phyloP scores from a whole-genome alignment of 2,329 filamentous ascomycete species.

The Colletotrichum shisoi region DNA sequence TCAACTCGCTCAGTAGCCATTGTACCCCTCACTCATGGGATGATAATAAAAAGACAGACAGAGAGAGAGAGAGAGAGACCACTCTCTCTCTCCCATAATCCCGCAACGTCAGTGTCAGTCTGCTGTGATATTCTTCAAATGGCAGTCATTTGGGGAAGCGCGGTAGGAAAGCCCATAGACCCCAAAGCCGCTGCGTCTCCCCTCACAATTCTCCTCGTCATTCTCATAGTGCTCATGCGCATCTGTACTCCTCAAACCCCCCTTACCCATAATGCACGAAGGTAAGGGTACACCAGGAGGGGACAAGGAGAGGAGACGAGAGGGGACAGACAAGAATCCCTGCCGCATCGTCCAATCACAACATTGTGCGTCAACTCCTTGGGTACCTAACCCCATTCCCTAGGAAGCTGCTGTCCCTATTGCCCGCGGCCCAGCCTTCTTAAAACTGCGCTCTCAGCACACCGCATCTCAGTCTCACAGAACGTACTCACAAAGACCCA shows the following conservation, averaged over 20 bases:
- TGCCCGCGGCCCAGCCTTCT: neutral
- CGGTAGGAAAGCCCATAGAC: neutral
- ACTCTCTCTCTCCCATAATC: too few species aligned
- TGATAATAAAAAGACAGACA: neutral
- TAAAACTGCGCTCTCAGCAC: neutral
- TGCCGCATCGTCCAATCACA: slow-evolving; percentile 11
- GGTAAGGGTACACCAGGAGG: neutral
- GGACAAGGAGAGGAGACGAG: neutral
- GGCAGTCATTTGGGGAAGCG: neutral
- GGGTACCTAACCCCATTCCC: neutral
- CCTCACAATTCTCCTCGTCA: neutral
- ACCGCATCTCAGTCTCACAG: slow-evolving; percentile 3
- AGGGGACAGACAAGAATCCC: slow-evolving; percentile 3
- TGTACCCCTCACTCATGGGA: neutral
- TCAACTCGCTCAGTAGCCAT: slow-evolving; percentile 5
- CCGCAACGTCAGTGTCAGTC: too few species aligned
- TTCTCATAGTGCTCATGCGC: neutral
- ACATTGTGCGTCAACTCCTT: neutral
- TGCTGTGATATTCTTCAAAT: too few species aligned
- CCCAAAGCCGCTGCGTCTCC: neutral
- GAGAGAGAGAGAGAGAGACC: neutral
- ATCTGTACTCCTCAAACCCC: neutral
- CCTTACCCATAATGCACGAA: too few species aligned
- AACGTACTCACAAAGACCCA: neutral
- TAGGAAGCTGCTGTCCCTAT: neutral